phyloP scores from a whole-genome alignment of 106 monocot species.

The Acorus gramineus region DNA sequence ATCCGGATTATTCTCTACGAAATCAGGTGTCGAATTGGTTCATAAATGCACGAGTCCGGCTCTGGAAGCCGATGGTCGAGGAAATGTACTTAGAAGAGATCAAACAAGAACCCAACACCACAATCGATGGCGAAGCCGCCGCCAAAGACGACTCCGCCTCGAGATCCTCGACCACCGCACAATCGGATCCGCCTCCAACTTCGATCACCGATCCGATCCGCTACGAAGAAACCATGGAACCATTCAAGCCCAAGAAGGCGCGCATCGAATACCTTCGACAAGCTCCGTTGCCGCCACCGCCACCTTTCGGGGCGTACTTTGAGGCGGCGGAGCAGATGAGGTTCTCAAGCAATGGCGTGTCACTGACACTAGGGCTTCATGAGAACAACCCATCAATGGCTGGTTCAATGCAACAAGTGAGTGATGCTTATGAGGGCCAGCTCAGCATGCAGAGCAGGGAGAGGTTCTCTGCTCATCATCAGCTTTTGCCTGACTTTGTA shows the following conservation, averaged over 20 bases:
- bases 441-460: conserved; percentile 64
- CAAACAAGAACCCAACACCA: conserved; percentile 35
- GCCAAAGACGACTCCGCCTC: conserved; percentile 15
- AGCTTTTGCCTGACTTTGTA: conserved; percentile 54
- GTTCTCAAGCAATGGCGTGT: conserved; percentile 42
- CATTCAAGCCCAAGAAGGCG: conserved; percentile 31
- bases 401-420: conserved; percentile 9
- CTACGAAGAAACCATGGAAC: conserved; percentile 8
- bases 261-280: conserved; percentile 11
- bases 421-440: conserved; percentile 42
- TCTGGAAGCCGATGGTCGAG: conserved; percentile 97
- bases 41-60: conserved; percentile 84
- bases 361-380: conserved; percentile 61
- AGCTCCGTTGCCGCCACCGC: conserved; percentile 3
- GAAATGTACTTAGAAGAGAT: conserved; percentile 78
- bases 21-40: conserved; percentile 82
- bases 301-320: conserved; percentile 12
- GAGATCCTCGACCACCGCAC: conserved; percentile 7
- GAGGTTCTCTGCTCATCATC: conserved; percentile 40
- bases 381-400: conserved; percentile 1
- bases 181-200: neutral
- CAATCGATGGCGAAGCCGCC: conserved; percentile 4
- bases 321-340: conserved; percentile 25
- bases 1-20: neutral
- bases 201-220: neutral